A percentile compares a stretch with the other conserved stretches of the same genome.
phyloP scores from a whole-genome alignment of 352 stramenopile genomes.

The Globisporangium parvum region DNA sequence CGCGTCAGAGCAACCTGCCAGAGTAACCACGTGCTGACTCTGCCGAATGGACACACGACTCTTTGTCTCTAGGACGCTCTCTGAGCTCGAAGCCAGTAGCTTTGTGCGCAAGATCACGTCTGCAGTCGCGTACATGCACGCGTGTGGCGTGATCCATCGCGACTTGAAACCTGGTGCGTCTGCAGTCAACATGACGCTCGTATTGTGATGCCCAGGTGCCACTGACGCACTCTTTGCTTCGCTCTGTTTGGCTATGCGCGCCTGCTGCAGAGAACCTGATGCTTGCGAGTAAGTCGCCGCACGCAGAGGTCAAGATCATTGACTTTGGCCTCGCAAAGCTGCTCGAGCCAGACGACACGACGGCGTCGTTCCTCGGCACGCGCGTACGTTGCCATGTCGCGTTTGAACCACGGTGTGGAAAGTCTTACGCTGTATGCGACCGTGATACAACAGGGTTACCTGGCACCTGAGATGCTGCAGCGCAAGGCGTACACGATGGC shows the following conservation, averaged over 20 bases:
- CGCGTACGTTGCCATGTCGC: slow-evolving; percentile 21
- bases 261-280: slow-evolving; percentile 84
- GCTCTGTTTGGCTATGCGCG: background rate
- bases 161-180: slow-evolving; percentile 83
- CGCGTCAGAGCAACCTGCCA: background rate
- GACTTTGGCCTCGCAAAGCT: slow-evolving; percentile 98
- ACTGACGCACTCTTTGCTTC: background rate
- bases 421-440: too few relatives aligned
- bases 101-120: slow-evolving; percentile 89
- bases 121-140: slow-evolving; percentile 86
- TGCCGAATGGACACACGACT: too few relatives aligned
- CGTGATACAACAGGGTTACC: slow-evolving; percentile 86
- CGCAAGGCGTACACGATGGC: slow-evolving; percentile 95
- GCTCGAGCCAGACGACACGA: slow-evolving; percentile 77
- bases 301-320: slow-evolving; percentile 96
- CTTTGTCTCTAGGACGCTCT: slow-evolving; percentile 50
- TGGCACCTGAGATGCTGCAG: slow-evolving; percentile 98
- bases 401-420: too few relatives aligned
- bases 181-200: background rate
- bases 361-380: slow-evolving; percentile 79
- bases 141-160: slow-evolving; percentile 82
- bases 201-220: background rate
- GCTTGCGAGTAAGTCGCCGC: slow-evolving; percentile 73
- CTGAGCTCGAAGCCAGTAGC: slow-evolving; percentile 78
- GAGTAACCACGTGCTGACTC: background rate